Base-by-base conservation (phyloP, 768 basidiomycete species). In the Hypholoma fasciculare region DNA sequence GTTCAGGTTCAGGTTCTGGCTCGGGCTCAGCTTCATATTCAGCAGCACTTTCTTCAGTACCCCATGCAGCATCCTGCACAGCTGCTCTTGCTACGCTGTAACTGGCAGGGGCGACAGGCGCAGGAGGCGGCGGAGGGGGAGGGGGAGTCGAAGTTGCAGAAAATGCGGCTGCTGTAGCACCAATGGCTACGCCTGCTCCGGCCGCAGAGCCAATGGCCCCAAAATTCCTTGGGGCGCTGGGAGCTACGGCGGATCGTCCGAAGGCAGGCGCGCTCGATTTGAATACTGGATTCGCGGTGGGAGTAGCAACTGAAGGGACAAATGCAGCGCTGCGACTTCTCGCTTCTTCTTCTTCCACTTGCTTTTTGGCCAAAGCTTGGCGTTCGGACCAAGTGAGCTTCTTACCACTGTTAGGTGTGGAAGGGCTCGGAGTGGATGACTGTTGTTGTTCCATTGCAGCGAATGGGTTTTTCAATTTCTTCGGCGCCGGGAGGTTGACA, bases 361-460 rank as follows among this genome's bases (percentile, higher is more conserved):
- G 90, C 68, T 89, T 88, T 78, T 95, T 96, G 1, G 94, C 89
- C n/a, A 88, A 75, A 0, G 92, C 94, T 68, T 98, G 96, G 19
- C 96, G 81, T 70, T 98, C 91, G 57, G 84, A 90, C 96, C 96
- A 98, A 0, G 96, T 96, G 60, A 96, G 71, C 71, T 94, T 96
- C 77, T 92, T 92, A 1, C 77, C 57, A 0, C 80, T 83, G 19
- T 75, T 75, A 54, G 69, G 66, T 11, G 49, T 16, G 7, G 51
- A 52, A 23, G 63, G 61, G 26, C 61, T 61, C 4, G 65, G 64
- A 0, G 73, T 58, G n/a, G 74, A n/a, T 16, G 71, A 62, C 56
- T 84, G 81, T 54, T 81, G 79, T 54, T 81, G 79, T 65, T 82
- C 82, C 51, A 82, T 79, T 3, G 82, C 79, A 8, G 85, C 85